phyloP scores from a whole-genome alignment of 495 filamentous ascomycete genomes.

The Penicillium maclennaniae region DNA sequence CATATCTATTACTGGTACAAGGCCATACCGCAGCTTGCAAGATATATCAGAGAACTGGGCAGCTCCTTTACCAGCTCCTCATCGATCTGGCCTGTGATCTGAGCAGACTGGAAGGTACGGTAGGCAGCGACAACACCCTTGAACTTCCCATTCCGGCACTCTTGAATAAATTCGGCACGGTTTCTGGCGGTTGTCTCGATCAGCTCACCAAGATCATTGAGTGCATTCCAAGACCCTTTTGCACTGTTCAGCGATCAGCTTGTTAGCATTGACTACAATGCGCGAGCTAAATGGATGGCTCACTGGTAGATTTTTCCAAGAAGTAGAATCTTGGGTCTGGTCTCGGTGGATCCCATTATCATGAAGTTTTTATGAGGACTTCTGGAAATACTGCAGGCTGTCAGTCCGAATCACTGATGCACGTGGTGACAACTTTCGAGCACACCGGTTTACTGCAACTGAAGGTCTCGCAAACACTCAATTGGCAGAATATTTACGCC shows the following conservation, averaged over 20 bases:
- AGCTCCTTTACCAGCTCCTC: conserved; percentile 61
- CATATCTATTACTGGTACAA: neutral
- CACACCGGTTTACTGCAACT: neutral
- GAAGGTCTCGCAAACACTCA: neutral
- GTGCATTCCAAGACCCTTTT: conserved; percentile 40
- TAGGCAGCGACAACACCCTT: conserved; percentile 66
- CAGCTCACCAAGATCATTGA: conserved; percentile 49
- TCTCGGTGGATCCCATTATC: conserved; percentile 14
- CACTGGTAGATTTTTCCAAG: conserved; percentile 57
- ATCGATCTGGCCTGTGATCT: conserved; percentile 66
- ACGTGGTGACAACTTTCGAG: neutral
- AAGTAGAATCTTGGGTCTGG: conserved; percentile 51
- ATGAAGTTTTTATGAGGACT: neutral
- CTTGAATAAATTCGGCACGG: conserved; percentile 66
- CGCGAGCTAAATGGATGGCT: conserved; percentile 8
- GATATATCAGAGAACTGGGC: conserved; percentile 48
- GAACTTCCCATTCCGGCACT: conserved; percentile 65
- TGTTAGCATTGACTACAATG: neutral
- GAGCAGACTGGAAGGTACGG: conserved; percentile 68
- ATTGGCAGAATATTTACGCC: neutral
- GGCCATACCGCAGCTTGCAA: conserved; percentile 52
- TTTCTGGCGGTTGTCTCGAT: conserved; percentile 47
- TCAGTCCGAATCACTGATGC: neutral
- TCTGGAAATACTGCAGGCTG: neutral
- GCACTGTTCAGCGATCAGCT: conserved; percentile 8